Percentiles rank a stretch among this genome's conserved stretches.
Conservation (phyloP, 352 stramenopile genomes). For the Phytophthora lateralis region DNA sequence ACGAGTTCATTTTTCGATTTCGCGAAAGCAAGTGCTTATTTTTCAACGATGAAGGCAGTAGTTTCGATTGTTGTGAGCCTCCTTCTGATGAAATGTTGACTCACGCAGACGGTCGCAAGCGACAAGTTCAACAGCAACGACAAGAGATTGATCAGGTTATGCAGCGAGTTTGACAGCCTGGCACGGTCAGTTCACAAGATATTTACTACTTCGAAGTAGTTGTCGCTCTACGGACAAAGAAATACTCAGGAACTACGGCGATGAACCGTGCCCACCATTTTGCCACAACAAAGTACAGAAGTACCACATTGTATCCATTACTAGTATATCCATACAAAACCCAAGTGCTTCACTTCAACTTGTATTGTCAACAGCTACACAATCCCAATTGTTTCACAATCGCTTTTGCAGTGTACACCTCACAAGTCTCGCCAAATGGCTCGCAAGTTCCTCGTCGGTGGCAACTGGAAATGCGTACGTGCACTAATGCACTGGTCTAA, state of each 20-base stretch:
- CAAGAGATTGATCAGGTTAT: not conserved
- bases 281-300: not conserved
- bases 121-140: not conserved
- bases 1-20: not conserved
- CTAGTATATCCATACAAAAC: constrained; percentile 13
- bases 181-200: no score
- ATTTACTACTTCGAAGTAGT: no score
- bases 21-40: constrained; percentile 5
- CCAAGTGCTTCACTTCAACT: constrained; percentile 26
- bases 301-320: constrained; percentile 2
- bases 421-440: constrained; percentile 23
- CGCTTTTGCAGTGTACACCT: not conserved
- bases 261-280: no score
- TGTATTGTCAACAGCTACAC: constrained; percentile 26
- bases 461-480: constrained; percentile 95
- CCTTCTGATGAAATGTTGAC: not conserved
- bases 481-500: constrained; percentile 1
- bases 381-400: not conserved
- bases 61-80: constrained; percentile 1
- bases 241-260: no score
- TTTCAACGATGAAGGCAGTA: constrained; percentile 2
- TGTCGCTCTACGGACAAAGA: no score
- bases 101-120: no score
- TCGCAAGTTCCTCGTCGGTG: constrained; percentile 91
- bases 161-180: constrained; percentile 3